Evolutionary conservation across 768 basidiomycete genomes (phyloP).

Genomic region (Rhizopogon salebrosus): DNA sequence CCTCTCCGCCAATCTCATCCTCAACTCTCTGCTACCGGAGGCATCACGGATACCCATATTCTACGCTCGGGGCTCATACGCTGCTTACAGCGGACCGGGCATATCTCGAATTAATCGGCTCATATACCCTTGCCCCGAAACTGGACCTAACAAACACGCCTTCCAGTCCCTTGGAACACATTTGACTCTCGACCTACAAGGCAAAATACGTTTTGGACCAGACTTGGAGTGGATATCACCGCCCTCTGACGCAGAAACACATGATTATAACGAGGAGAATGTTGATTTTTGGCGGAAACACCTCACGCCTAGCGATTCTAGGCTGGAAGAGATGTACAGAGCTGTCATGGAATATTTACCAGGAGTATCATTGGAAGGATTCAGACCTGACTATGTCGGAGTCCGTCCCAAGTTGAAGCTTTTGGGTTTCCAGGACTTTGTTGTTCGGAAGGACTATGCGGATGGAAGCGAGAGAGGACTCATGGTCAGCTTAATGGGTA

Average conservation of each 20-base stretch:
- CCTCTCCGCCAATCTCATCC: conserved; percentile 62
- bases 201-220: conserved; percentile 87
- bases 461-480: conserved; percentile 24
- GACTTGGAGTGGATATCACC: conserved; percentile 85
- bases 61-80: conserved; percentile 83
- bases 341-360: conserved; percentile 77
- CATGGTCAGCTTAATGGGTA: conserved; percentile 84
- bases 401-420: conserved; percentile 84
- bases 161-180: conserved; percentile 92
- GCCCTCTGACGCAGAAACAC: conserved; percentile 25
- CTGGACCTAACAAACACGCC: conserved; percentile 48
- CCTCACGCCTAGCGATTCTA: conserved; percentile 58
- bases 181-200: conserved; percentile 80
- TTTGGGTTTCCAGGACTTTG: conserved; percentile 85
- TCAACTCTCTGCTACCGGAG: conserved; percentile 62
- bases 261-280: conserved; percentile 35
- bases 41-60: conserved; percentile 64
- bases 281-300: conserved; percentile 74
- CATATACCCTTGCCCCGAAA: conserved; percentile 87
- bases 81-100: conserved; percentile 81
- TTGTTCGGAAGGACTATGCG: conserved; percentile 61
- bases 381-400: conserved; percentile 81
- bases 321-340: conserved; percentile 57
- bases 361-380: conserved; percentile 47
- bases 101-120: conserved; percentile 62